These are phyloP conservation scores for Posidonia australis DNA, from an alignment of 106 monocot genomes.

Conservation along the genomic window DNA sequence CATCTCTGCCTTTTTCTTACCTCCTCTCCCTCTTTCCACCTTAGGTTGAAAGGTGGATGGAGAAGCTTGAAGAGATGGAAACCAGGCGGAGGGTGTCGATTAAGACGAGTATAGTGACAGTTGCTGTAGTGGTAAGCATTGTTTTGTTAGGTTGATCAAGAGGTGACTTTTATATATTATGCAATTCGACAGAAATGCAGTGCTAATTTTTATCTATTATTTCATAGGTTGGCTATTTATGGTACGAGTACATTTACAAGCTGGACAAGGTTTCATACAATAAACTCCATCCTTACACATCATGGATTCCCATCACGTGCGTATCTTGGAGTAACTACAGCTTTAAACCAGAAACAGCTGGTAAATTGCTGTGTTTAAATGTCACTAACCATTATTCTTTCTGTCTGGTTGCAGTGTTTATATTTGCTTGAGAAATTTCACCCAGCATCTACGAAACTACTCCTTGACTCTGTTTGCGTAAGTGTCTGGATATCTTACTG, in stretches of 20 bases:
- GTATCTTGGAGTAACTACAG: constrained; percentile 4
- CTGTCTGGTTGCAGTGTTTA: constrained; percentile 49
- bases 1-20: neutral
- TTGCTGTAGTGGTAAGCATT: constrained; percentile 40
- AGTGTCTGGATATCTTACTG: constrained; percentile 11
- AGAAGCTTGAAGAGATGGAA: constrained; percentile 87
- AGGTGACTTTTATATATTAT: neutral
- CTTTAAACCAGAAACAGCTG: neutral
- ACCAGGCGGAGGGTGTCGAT: constrained; percentile 39
- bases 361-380: neutral
- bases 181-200: no score
- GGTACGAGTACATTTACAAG: constrained; percentile 97
- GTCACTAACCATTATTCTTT: neutral
- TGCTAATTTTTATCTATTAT: constrained; percentile 3
- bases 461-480: constrained; percentile 91
- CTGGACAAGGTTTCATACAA: constrained; percentile 88
- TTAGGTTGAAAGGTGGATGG: constrained; percentile 94
- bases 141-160: neutral
- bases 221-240: constrained; percentile 68
- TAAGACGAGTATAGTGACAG: constrained; percentile 50
- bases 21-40: neutral
- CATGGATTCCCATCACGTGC: constrained; percentile 97
- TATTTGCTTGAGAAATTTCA: constrained; percentile 80
- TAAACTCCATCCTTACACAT: constrained; percentile 89
- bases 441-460: constrained; percentile 58